A percentile compares a stretch with the other conserved stretches of the same genome.
Conservation (phyloP, 352 stramenopile species). For the Phytophthora ohioensis region DNA sequence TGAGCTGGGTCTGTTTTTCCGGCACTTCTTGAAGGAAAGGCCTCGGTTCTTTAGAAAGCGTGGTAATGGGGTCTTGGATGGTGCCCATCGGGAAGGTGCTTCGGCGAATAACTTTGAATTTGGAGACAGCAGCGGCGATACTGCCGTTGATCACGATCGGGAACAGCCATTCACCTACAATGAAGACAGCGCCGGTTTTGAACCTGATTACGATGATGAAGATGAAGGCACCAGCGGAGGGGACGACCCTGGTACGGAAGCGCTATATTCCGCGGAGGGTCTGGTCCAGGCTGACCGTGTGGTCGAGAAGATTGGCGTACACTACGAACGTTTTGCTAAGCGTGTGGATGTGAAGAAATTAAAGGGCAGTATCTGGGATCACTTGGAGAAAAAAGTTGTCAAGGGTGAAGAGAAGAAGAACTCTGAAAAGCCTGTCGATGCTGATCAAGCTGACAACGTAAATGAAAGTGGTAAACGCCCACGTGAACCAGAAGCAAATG, state of each 20-base stretch:
- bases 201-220: slow-evolving; percentile 51
- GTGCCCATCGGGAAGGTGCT: slow-evolving; percentile 21
- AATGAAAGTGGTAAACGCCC: slow-evolving; percentile 49
- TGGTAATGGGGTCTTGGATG: slow-evolving; percentile 14
- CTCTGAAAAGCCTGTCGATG: slow-evolving; percentile 2
- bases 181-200: slow-evolving; percentile 51
- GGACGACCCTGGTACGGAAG: slow-evolving; percentile 39
- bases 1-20: slow-evolving; percentile 73
- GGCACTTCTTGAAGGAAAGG: slow-evolving; percentile 82
- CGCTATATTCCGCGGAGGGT: slow-evolving; percentile 57
- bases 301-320: slow-evolving; percentile 95
- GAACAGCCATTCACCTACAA: slow-evolving; percentile 48
- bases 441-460: slow-evolving; percentile 13
- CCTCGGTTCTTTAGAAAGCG: slow-evolving; percentile 68
- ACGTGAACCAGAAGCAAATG: slow-evolving; percentile 34
- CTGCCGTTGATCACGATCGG: slow-evolving; percentile 26
- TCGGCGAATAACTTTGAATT: slow-evolving; percentile 24
- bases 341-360: slow-evolving; percentile 97
- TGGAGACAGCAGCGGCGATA: slow-evolving; percentile 26
- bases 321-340: slow-evolving; percentile 96
- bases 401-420: slow-evolving; percentile 36
- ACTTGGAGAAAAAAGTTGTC: slow-evolving; percentile 60
- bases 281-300: slow-evolving; percentile 91
- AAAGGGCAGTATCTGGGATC: slow-evolving; percentile 96
- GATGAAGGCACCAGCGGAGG: slow-evolving; percentile 43